Evolutionary conservation across 2,329 filamentous ascomycete species (phyloP).

Genomic region (Talaromyces amestolkiae): DNA sequence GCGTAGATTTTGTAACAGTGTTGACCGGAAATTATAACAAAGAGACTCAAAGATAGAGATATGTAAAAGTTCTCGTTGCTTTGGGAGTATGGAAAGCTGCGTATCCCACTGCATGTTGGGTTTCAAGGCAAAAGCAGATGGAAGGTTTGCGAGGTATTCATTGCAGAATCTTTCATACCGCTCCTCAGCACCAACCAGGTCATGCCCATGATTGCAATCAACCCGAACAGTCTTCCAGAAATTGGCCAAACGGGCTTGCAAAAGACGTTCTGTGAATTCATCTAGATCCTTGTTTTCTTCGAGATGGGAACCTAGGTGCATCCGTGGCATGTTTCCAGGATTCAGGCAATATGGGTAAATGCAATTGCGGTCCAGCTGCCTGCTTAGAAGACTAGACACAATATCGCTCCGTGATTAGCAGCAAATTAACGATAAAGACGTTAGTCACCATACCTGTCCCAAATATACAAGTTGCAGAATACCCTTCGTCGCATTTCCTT

Average conservation of each 20-base stretch:
- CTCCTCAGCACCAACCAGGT: background rate
- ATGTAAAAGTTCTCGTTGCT: background rate
- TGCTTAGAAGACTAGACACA: background rate
- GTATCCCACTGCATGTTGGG: background rate
- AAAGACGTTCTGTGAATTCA: background rate
- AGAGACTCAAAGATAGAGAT: conserved; percentile 1
- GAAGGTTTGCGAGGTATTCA: background rate
- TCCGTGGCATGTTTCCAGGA: background rate
- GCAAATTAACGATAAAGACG: background rate
- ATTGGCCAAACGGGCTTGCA: background rate
- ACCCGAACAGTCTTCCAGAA: background rate
- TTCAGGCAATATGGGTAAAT: background rate
- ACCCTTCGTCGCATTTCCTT: background rate
- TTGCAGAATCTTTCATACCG: background rate
- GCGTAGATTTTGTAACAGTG: background rate
- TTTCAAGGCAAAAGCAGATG: background rate
- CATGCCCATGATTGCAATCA: background rate
- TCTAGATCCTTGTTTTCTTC: background rate
- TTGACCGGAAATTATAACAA: background rate
- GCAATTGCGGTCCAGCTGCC: background rate
- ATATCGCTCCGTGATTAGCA: background rate
- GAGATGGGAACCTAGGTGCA: background rate
- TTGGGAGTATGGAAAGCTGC: background rate
- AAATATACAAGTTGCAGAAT: background rate
- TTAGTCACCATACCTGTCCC: background rate